Base-by-base conservation (phyloP, 768 basidiomycete genomes). In the Pulveroboletus frians region DNA sequence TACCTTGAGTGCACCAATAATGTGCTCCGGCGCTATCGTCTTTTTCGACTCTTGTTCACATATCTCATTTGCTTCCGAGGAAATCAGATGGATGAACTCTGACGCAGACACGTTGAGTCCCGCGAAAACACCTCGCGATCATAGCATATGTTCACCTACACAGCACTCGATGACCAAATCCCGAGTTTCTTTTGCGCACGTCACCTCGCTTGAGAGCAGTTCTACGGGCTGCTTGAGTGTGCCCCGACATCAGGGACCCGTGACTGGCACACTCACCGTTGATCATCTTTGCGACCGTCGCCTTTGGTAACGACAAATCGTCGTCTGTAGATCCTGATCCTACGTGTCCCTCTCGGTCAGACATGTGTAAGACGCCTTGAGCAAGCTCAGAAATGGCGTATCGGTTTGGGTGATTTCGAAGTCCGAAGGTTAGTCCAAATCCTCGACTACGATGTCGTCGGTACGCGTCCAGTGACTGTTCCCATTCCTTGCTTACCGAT, bases 11-110 rank as follows among this genome's bases (percentile, higher is more conserved):
- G 96, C 96, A 20, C 78, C 73, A 27, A 97, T 86, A 38, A 98
- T 93, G 64, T 99, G 96, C 60, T 99, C 96, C 1, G 96, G 96
- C 5, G 92, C 88, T 59, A 99, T 98, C 1, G 96, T 99, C 75
- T 99, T 99, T 75, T 96, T 97, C 21, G 92, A 91, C 64, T 95
- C 93, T 65, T 92, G 86, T 64, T 98, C 96, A 63, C 96, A 99
- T 53, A 97, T 91, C 57, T 97, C 92, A 67, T 98, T 98, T 45
- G 96, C 92, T 66, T 97, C 92, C 9, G 93, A 92, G 15, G 96
- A 95, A 65, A 99, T 87, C 69, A 98, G 72, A 66, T 98, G 92
- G 53, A 99, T 94, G 68, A 98, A 99, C 75, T 99, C 96, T 99
- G 70, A 34, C 18, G 17, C 20, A 51, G 21, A 32, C 40, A 37